Evolutionary conservation across 495 filamentous ascomycete species (phyloP), one percentile per base, ranked within the genome.

Genomic region (Aspergillus haitiensis): DNA sequence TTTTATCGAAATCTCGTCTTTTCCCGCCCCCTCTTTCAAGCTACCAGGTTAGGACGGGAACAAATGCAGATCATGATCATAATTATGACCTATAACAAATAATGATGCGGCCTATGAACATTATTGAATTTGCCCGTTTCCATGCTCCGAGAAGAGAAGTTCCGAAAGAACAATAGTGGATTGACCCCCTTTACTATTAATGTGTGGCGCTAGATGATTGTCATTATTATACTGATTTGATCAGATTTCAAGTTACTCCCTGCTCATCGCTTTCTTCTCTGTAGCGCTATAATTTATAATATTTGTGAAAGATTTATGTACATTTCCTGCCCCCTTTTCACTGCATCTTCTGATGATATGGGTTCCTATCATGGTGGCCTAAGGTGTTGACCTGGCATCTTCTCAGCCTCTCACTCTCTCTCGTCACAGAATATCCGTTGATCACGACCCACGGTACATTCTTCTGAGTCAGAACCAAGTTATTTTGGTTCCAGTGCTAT

Each of bases 131-230:
- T 47, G n/a, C 42, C 42, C 15, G 16, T 12, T n/a, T 10, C 33
- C 49, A 15, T 16, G 42, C 42, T 15, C 42, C 51, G 18, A 15
- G 13, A 16, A 16, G 31, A 15, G 16, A 61, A 51, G 9, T 42
- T 39, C 18, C 35, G 35, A 46, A 54, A 40, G 16, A 16, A 32
- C 18, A 31, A 48, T 16, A 16, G 10, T n/a, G 18, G 16, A 34
- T 15, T 35, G 32, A 40, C 16, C 54, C 60, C 60, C 54, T 54
- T 53, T 62, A 56, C 42, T 47, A 52, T 35, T 11, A 45, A 37
- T 58, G 44, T 21, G 64, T 66, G 64, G 64, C 64, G 64, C 51
- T 58, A 60, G 49, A 62, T 62, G 60, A 66, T 66, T 66, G 64
- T 48, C 64, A 61, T 52, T 51, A 56, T 55, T 51, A 56, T 49